Percentiles rank a stretch among this genome's conserved stretches.
phyloP scores from a whole-genome alignment of 495 filamentous ascomycete species.

The Apiosordaria backusii region DNA sequence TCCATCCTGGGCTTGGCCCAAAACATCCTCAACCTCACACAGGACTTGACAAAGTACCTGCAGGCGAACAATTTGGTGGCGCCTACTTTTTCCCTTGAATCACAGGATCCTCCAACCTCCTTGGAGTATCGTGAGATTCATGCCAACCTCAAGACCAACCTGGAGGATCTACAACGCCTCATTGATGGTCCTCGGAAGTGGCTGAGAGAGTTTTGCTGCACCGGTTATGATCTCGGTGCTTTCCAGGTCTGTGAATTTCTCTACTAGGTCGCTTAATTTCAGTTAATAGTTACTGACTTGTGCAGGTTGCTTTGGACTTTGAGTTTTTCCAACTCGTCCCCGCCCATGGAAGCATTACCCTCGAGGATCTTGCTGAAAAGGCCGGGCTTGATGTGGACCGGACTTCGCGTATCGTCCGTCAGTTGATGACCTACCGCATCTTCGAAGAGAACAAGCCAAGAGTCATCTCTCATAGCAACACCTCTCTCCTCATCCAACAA shows the following conservation, averaged over 20 bases:
- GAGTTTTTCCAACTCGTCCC: conserved; percentile 3
- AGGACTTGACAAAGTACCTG: background rate
- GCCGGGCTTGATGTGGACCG: background rate
- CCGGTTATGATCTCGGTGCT: background rate
- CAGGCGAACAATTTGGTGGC: background rate
- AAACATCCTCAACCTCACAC: background rate
- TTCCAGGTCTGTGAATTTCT: background rate
- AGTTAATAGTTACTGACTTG: background rate
- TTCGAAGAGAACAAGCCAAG: background rate
- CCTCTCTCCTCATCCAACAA: background rate
- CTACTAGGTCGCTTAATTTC: background rate
- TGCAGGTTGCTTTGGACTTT: background rate
- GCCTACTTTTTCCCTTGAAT: background rate
- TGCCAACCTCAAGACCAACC: background rate
- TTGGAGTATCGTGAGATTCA: background rate
- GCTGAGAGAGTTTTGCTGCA: background rate
- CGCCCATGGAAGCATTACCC: background rate
- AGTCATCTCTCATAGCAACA: background rate
- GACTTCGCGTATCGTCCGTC: background rate
- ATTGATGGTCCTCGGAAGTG: conserved; percentile 1
- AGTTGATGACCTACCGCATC: background rate
- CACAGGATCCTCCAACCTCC: background rate
- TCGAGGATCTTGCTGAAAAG: conserved; percentile 1
- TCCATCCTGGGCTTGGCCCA: background rate
- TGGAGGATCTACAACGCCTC: background rate